phyloP scores from a whole-genome alignment of 148 eudicot species.

The Amaranthus palmeri region DNA sequence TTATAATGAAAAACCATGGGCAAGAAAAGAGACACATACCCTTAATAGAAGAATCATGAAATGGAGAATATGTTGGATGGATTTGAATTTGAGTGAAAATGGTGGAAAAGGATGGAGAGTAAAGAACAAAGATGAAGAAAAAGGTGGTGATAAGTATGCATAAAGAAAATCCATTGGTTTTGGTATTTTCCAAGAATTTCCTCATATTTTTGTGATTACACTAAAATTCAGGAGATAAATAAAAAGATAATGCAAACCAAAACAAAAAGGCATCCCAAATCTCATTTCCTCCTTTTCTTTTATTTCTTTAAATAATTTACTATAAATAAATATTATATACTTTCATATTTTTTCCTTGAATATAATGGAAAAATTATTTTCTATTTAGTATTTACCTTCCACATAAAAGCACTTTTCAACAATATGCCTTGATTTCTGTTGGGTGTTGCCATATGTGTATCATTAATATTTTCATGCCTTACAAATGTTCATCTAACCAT shows the following conservation, averaged over 20 bases:
- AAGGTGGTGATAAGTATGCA: slow-evolving; percentile 20
- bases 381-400: no score
- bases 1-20: background rate
- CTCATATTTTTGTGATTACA: slow-evolving; percentile 12
- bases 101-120: slow-evolving; percentile 21
- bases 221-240: slow-evolving; percentile 1
- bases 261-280: no score
- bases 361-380: no score
- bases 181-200: slow-evolving; percentile 19
- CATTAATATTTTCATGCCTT: slow-evolving; percentile 5
- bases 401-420: no score
- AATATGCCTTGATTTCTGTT: no score
- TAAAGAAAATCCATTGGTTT: slow-evolving; percentile 22
- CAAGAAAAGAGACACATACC: background rate
- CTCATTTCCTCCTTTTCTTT: background rate
- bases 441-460: slow-evolving; percentile 3
- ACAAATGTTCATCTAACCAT: background rate
- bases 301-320: background rate
- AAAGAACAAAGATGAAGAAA: slow-evolving; percentile 15
- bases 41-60: background rate
- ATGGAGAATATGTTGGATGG: background rate
- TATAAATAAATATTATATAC: no score
- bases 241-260: no score
- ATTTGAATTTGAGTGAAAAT: slow-evolving; percentile 2
- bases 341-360: no score